phyloP scores from a whole-genome alignment of 768 basidiomycete species.

The Pisolithus marmoratus region DNA sequence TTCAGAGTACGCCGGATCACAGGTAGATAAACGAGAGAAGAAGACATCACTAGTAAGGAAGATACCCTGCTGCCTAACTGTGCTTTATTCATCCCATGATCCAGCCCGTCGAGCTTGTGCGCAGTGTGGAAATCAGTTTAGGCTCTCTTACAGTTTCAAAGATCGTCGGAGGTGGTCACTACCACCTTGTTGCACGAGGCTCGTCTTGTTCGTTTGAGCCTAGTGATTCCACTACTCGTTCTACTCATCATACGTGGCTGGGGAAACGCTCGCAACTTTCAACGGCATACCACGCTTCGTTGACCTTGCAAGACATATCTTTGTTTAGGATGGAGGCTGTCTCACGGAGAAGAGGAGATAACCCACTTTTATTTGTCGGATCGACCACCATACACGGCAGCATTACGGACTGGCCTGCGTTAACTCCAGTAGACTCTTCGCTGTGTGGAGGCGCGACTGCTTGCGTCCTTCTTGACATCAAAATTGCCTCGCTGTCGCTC shows the following conservation, averaged over 20 bases:
- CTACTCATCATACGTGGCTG: conserved; percentile 47
- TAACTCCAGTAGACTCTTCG: conserved; percentile 28
- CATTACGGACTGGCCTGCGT: conserved; percentile 57
- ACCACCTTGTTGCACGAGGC: conserved; percentile 39
- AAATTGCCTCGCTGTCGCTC: conserved; percentile 41
- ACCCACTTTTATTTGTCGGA: conserved; percentile 31
- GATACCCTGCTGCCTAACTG: neutral
- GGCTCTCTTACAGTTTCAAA: conserved; percentile 43
- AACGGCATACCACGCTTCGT: conserved; percentile 42
- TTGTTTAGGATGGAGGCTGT: conserved; percentile 39
- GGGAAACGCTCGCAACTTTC: conserved; percentile 37
- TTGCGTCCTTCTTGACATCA: conserved; percentile 43
- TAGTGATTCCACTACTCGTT: conserved; percentile 40
- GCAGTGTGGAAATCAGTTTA: conserved; percentile 38
- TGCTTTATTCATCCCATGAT: conserved; percentile 1
- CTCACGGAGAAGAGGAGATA: conserved; percentile 20
- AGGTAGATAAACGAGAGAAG: conserved; percentile 13
- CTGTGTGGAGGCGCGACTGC: conserved; percentile 51
- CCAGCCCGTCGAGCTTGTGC: conserved; percentile 29
- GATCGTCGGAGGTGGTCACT: conserved; percentile 30
- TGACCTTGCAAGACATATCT: conserved; percentile 37
- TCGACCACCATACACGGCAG: conserved; percentile 28
- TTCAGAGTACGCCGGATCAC: conserved; percentile 7
- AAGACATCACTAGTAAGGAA: conserved; percentile 12
- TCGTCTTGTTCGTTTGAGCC: conserved; percentile 37